Conservation (phyloP, 2,329 filamentous ascomycete species). For the Calonectria hawksworthii region DNA sequence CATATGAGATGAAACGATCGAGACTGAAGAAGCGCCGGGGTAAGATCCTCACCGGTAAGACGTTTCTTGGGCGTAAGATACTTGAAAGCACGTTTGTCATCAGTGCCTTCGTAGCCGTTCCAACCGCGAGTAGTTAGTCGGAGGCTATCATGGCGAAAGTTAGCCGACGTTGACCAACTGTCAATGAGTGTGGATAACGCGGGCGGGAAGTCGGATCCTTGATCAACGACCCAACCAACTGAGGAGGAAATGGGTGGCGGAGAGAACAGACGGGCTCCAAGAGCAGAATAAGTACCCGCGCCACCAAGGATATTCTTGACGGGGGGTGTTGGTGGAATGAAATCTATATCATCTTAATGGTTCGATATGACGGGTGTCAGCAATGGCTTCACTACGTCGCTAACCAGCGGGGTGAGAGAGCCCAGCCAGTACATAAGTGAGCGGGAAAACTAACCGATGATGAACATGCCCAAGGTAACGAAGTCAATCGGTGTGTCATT, state of each 20-base stretch:
- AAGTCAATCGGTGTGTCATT: slow-evolving; percentile 66
- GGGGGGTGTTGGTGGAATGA: slow-evolving; percentile 76
- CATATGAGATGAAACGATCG: slow-evolving; percentile 92
- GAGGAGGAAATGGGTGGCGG: slow-evolving; percentile 74
- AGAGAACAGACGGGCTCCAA: slow-evolving; percentile 91
- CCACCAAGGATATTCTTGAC: slow-evolving; percentile 87
- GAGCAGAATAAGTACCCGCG: slow-evolving; percentile 86
- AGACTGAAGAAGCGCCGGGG: slow-evolving; percentile 74
- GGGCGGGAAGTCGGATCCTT: slow-evolving; percentile 87
- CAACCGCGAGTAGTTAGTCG: slow-evolving; percentile 89
- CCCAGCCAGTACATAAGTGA: background rate
- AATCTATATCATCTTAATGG: slow-evolving; percentile 88
- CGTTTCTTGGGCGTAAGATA: slow-evolving; percentile 91
- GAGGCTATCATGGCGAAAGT: slow-evolving; percentile 75
- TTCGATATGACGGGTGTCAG: slow-evolving; percentile 24
- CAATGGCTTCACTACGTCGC: background rate
- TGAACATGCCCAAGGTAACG: slow-evolving; percentile 81
- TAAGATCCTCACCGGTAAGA: slow-evolving; percentile 80
- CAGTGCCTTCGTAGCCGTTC: slow-evolving; percentile 86
- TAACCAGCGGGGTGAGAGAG: background rate
- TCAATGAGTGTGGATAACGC: slow-evolving; percentile 74
- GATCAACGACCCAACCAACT: slow-evolving; percentile 93
- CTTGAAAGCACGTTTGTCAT: slow-evolving; percentile 81
- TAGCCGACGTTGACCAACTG: slow-evolving; percentile 81
- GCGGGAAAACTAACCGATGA: slow-evolving; percentile 68